A percentile compares a stretch with the other conserved stretches of the same genome.
These are phyloP conservation scores for Dendrocalamus sinicus DNA, from an alignment of 176 grass and related monocot species.

Conservation along the genomic window DNA sequence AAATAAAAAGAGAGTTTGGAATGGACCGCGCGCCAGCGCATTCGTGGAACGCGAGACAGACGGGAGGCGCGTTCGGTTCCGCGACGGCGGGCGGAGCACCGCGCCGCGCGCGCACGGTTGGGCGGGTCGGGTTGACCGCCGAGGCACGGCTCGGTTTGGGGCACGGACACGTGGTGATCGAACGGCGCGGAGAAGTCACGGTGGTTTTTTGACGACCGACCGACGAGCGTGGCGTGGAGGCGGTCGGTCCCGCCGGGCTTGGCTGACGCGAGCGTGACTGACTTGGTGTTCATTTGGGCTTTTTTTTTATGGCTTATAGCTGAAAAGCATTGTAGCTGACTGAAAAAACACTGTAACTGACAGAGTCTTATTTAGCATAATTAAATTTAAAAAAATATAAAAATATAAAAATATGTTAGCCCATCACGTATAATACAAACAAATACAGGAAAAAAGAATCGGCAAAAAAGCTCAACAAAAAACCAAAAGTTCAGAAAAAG, in stretches of 20 bases:
- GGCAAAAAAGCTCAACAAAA: too few species aligned
- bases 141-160: neutral
- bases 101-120: slow-evolving; percentile 7
- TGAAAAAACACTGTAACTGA: too few species aligned
- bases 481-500: too few species aligned
- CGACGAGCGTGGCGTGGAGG: slow-evolving; percentile 13
- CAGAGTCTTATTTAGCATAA: too few species aligned
- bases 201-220: neutral
- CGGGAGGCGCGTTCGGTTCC: neutral
- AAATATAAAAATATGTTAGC: too few species aligned
- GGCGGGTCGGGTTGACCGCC: slow-evolving; percentile 26
- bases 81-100: neutral
- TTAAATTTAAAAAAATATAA: neutral
- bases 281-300: too few species aligned
- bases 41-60: slow-evolving; percentile 19
- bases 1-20: neutral
- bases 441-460: too few species aligned
- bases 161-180: neutral
- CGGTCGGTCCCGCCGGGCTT: neutral
- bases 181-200: neutral
- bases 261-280: neutral
- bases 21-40: neutral
- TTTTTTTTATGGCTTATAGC: too few species aligned
- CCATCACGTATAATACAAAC: too few species aligned
- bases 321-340: too few species aligned